phyloP scores from a whole-genome alignment of 1,284 basidiomycete species.

The Rhodotorula glutinis region DNA sequence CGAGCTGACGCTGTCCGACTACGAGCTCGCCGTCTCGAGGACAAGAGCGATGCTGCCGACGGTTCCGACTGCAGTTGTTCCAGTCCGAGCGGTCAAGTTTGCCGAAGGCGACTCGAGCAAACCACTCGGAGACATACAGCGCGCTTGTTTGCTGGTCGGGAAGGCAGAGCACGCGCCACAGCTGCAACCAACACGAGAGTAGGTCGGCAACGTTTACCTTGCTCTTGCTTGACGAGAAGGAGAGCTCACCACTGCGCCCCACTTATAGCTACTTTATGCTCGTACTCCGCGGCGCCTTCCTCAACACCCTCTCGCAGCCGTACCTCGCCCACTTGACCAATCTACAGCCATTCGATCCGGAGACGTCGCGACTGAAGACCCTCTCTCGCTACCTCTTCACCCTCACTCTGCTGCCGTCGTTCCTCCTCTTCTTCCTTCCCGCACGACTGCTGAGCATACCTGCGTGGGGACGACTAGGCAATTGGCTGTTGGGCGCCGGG shows the following conservation, averaged over 20 bases:
- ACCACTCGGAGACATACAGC: neutral
- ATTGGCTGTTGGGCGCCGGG: neutral
- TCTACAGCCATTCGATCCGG: slow-evolving; percentile 21
- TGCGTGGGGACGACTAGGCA: neutral
- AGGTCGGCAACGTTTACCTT: neutral
- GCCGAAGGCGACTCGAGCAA: slow-evolving; percentile 16
- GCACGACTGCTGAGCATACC: neutral
- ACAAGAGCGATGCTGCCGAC: neutral
- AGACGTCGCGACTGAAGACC: neutral
- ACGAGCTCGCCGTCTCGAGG: neutral
- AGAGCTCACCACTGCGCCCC: neutral
- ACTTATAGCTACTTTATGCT: slow-evolving; percentile 14
- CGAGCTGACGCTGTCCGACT: slow-evolving; percentile 5
- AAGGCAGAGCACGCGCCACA: neutral
- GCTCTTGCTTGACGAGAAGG: too few relatives aligned
- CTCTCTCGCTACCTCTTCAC: slow-evolving; percentile 1
- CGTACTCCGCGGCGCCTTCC: slow-evolving; percentile 30
- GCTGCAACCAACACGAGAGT: slow-evolving; percentile 18
- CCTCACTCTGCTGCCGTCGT: slow-evolving; percentile 20
- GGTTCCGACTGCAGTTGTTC: neutral
- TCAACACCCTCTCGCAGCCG: slow-evolving; percentile 26
- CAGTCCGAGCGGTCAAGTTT: slow-evolving; percentile 6
- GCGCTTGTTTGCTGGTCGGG: slow-evolving; percentile 6
- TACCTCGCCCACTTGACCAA: slow-evolving; percentile 27
- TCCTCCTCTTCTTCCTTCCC: slow-evolving; percentile 14